A percentile compares a stretch with the other conserved stretches of the same genome.
Evolutionary conservation across 805 yeast genomes (phyloP).

Genomic region (Barnettozyma salicaria): DNA sequence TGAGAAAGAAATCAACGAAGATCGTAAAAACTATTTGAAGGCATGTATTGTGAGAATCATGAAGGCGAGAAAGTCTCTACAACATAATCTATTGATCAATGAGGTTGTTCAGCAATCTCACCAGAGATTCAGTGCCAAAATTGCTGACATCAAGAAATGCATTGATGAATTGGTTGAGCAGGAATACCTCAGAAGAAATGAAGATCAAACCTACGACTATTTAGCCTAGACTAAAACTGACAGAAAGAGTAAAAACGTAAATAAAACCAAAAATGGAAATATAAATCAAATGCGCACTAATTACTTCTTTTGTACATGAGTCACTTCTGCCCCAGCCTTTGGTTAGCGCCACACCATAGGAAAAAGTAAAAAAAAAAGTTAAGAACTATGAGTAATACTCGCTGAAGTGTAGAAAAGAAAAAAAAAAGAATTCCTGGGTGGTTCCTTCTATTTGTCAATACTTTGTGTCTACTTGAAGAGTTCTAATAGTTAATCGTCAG

Average conservation of each 20-base stretch:
- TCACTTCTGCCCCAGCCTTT: no score
- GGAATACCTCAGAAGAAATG: constrained; percentile 76
- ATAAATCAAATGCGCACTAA: no score
- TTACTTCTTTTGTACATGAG: background rate
- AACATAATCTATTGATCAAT: constrained; percentile 74
- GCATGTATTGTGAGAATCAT: constrained; percentile 95
- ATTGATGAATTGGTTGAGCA: constrained; percentile 81
- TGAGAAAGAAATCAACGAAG: constrained; percentile 77
- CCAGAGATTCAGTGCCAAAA: constrained; percentile 74
- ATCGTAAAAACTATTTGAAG: constrained; percentile 76
- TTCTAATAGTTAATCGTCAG: no score
- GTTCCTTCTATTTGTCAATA: background rate
- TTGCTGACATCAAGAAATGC: constrained; percentile 80
- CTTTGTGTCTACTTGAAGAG: no score
- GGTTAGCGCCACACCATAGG: background rate
- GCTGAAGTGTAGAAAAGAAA: no score
- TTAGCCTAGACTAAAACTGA: constrained; percentile 47
- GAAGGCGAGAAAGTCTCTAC: constrained; percentile 82
- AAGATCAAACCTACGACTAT: constrained; percentile 69
- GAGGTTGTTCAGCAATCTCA: constrained; percentile 86
- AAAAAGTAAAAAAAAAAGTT: background rate
- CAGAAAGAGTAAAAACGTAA: constrained; percentile 1
- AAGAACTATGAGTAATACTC: no score
- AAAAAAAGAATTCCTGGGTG: constrained; percentile 1
- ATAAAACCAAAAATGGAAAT: background rate